Evolutionary conservation across 257 asterid genomes (phyloP), one percentile per base, ranked within the genome.

Genomic region (Gentiana macrophylla): DNA sequence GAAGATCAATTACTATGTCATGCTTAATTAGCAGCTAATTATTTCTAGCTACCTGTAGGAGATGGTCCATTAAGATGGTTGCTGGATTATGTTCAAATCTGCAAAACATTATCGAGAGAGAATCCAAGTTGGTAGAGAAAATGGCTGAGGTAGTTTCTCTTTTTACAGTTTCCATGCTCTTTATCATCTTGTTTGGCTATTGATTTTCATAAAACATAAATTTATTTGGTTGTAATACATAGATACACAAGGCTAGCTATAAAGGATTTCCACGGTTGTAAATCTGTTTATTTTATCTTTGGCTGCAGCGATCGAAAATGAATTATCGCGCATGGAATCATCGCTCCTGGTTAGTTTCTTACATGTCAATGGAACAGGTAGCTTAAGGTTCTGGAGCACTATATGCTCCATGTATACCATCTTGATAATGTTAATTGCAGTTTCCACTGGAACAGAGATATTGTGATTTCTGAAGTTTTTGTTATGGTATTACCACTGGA

Each of bases 321-420:
- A 92, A 92, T 48, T 88, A 87, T 67, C 98, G 94, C 62, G 98
- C 95, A 72, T 88, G 98, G 98, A 83, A 77, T 77, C 93, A 92
- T 72, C 87, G 88, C 44, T 85, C 86, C 80, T 92, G 98, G 98
- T 72, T 88, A 71, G 95, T 81, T 74, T 69, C 93, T 65, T 84
- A 83, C 86, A 85, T 88, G 97, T 67, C 84, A 41, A 66, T n/a
- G 34, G 72, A 77, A 53, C 94, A 81, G 94, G 94, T 89, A 69
- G 86, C 51, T 62, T 37, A 57, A 59, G 61, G 55, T 62, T 36
- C n/a, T 44, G 8, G 33, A 37, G 4, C 44, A 36, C 35, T 32
- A 33, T 35, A 12, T 15, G 24, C 11, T 48, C 49, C 10, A 24
- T 32, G 12, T 15, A 45, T 55, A 51, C 57, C 52, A 38, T 45